Evolutionary conservation across 306 rosid genomes (phyloP).

Genomic region (Inga laurina): DNA sequence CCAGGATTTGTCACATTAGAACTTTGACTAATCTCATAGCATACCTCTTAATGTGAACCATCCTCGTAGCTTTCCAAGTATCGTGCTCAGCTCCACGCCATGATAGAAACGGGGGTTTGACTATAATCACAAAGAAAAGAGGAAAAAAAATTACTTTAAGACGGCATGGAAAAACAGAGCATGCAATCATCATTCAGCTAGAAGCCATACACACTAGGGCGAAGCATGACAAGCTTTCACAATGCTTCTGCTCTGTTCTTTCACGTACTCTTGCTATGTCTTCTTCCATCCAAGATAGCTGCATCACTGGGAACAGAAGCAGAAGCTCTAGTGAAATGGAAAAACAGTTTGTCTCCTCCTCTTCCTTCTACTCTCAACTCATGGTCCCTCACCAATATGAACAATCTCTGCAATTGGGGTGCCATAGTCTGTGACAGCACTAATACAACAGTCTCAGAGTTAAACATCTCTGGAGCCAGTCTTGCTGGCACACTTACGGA

Average conservation of each 20-base stretch:
- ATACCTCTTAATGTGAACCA: neutral
- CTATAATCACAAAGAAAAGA: neutral
- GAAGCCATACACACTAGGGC: neutral
- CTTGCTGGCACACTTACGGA: slow-evolving; percentile 40
- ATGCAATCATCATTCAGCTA: neutral
- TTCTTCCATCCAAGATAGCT: slow-evolving; percentile 41
- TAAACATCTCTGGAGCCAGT: slow-evolving; percentile 39
- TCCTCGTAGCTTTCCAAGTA: neutral
- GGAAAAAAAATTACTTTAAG: neutral
- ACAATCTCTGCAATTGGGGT: slow-evolving; percentile 61
- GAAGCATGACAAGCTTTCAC: slow-evolving; percentile 38
- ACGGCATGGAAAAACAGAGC: neutral
- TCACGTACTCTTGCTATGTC: slow-evolving; percentile 32
- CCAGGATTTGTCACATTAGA: neutral
- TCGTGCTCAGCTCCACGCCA: neutral
- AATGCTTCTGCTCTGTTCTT: slow-evolving; percentile 21
- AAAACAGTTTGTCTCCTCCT: slow-evolving; percentile 39
- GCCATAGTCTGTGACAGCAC: slow-evolving; percentile 50
- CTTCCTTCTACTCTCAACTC: slow-evolving; percentile 40
- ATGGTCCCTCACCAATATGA: slow-evolving; percentile 54
- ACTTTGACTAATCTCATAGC: neutral
- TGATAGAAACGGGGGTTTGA: neutral
- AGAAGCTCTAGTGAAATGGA: slow-evolving; percentile 66
- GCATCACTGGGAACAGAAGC: slow-evolving; percentile 65
- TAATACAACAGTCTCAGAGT: slow-evolving; percentile 34